Conservation (phyloP, 2,329 filamentous ascomycete species). For the Tothia fuscella region DNA sequence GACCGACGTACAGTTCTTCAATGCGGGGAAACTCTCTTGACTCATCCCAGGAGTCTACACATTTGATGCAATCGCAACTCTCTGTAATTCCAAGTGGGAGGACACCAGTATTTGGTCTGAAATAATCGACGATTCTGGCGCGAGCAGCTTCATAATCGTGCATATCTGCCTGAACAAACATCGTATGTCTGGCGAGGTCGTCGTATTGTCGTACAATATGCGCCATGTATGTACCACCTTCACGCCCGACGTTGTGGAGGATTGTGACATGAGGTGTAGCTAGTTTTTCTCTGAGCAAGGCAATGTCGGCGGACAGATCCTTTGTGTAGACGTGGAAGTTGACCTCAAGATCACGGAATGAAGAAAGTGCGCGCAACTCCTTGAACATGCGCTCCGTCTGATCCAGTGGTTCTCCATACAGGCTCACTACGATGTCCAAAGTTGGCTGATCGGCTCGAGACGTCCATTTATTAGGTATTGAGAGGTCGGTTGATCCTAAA, state of each 20-base stretch:
- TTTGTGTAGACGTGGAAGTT: slow-evolving; percentile 23
- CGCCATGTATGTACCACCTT: slow-evolving; percentile 34
- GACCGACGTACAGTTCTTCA: slow-evolving; percentile 25
- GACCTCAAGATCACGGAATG: slow-evolving; percentile 1
- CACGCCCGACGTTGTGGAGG: slow-evolving; percentile 31
- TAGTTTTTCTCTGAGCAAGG: slow-evolving; percentile 16
- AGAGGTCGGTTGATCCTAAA: too few species aligned
- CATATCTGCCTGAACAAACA: slow-evolving; percentile 36
- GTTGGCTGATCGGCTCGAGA: slow-evolving; percentile 12
- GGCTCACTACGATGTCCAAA: slow-evolving; percentile 8
- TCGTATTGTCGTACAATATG: slow-evolving; percentile 35
- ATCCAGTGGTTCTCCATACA: slow-evolving; percentile 1
- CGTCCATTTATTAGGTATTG: too few species aligned
- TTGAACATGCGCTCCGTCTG: background rate
- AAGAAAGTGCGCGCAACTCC: background rate
- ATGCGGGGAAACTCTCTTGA: slow-evolving; percentile 3
- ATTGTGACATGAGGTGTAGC: slow-evolving; percentile 17
- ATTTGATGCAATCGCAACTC: slow-evolving; percentile 29
- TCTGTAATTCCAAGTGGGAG: slow-evolving; percentile 31
- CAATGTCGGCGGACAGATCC: slow-evolving; percentile 16
- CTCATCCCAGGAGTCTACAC: slow-evolving; percentile 26
- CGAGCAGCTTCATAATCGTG: slow-evolving; percentile 28
- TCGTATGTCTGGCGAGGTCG: slow-evolving; percentile 31
- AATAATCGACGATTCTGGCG: slow-evolving; percentile 28
- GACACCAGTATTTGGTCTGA: slow-evolving; percentile 31